These are phyloP conservation scores for Sporobolomyces pararoseus DNA, from an alignment of 768 basidiomycete species.

Conservation along the genomic window DNA sequence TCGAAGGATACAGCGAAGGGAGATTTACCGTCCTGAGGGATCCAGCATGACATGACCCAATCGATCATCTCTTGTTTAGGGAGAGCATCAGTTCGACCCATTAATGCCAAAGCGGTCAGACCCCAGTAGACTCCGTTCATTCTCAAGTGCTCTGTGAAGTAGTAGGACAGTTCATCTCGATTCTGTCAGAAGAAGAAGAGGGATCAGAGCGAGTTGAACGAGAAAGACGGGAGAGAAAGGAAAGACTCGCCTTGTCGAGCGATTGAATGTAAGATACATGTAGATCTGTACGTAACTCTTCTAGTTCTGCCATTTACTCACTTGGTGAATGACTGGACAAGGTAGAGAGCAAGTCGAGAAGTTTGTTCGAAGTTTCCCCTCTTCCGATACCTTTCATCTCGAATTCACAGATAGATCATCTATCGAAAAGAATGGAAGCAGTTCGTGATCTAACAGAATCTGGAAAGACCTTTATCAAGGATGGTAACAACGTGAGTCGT, in stretches of 20 bases:
- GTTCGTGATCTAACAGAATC: conserved; percentile 83
- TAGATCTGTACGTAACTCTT: conserved; percentile 55
- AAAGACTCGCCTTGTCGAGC: conserved; percentile 60
- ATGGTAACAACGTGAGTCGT: conserved; percentile 75
- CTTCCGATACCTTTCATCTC: neutral
- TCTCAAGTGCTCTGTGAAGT: conserved; percentile 89
- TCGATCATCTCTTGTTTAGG: conserved; percentile 76
- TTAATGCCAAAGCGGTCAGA: conserved; percentile 74
- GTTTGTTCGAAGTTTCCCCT: neutral
- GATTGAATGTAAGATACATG: conserved; percentile 74
- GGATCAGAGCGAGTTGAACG: neutral
- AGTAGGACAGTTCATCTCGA: conserved; percentile 49
- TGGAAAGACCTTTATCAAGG: conserved; percentile 84
- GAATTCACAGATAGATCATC: neutral
- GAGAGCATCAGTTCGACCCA: conserved; percentile 73
- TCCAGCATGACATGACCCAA: conserved; percentile 94
- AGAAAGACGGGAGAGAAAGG: conserved; percentile 5
- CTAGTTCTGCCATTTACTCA: too few relatives aligned
- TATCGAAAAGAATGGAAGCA: conserved; percentile 54
- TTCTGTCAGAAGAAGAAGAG: neutral
- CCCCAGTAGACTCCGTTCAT: conserved; percentile 98
- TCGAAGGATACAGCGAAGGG: too few relatives aligned
- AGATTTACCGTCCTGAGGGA: conserved; percentile 69
- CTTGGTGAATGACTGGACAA: too few relatives aligned
- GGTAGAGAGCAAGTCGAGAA: neutral